Evolutionary conservation across 169 alveolate species (phyloP).

Genomic region (Ichthyophthirius multifiliis): DNA sequence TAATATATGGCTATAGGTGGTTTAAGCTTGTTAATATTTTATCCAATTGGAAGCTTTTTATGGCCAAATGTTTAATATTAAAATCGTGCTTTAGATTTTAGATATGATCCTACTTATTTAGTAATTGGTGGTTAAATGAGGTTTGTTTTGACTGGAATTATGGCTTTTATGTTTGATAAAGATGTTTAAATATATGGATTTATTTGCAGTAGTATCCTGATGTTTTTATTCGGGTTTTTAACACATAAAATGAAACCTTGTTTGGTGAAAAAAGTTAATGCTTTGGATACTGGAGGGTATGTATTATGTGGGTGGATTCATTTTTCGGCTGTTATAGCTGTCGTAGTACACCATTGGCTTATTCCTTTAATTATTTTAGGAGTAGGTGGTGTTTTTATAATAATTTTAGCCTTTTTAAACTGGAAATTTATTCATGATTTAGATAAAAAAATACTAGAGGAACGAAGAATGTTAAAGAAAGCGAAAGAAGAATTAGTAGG

Average conservation of each 20-base stretch:
- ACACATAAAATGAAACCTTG: constrained; percentile 18
- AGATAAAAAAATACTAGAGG: neutral
- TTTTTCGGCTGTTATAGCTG: neutral
- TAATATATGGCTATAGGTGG: neutral
- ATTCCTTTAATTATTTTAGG: neutral
- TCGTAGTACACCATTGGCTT: neutral
- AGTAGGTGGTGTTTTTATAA: neutral
- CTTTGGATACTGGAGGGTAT: constrained; percentile 17
- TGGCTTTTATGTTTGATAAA: neutral
- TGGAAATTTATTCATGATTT: neutral
- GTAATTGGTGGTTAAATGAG: neutral
- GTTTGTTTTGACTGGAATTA: neutral
- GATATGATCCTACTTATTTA: constrained; percentile 12
- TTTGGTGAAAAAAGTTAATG: neutral
- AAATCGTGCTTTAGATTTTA: constrained; percentile 2
- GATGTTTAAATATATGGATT: neutral
- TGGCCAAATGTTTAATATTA: constrained; percentile 15
- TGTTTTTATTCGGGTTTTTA: neutral
- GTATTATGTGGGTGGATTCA: constrained; percentile 9
- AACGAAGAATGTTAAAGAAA: neutral
- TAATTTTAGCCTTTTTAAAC: neutral
- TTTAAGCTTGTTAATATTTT: neutral
- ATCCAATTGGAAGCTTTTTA: neutral
- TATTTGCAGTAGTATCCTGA: neutral
- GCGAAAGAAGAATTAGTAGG: neutral